Evolutionary conservation across 1,139 yeast species (phyloP).

Genomic region (Nakaseomyces kungkrabaensis): DNA sequence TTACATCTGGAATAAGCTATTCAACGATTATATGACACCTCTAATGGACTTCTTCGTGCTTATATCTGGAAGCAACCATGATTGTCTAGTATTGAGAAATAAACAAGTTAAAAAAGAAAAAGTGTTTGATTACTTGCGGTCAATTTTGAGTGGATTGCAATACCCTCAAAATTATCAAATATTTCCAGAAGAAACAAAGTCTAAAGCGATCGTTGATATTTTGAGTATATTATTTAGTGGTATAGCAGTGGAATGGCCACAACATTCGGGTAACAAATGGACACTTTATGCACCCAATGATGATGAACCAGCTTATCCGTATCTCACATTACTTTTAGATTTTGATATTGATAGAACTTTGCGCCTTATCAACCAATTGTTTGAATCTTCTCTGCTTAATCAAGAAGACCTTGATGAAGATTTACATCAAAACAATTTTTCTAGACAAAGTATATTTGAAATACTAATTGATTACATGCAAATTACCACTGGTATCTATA

Average conservation of each 20-base stretch:
- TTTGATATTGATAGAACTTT: constrained; percentile 17
- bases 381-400: constrained; percentile 27
- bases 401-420: constrained; percentile 10
- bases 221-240: constrained; percentile 51
- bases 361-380: constrained; percentile 20
- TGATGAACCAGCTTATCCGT: constrained; percentile 30
- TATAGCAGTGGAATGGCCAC: constrained; percentile 40
- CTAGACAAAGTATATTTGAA: constrained; percentile 28
- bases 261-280: constrained; percentile 19
- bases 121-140: constrained; percentile 53
- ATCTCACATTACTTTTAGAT: constrained; percentile 23
- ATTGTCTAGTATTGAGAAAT: constrained; percentile 10
- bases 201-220: constrained; percentile 38
- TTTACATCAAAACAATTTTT: constrained; percentile 9
- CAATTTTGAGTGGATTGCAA: constrained; percentile 63
- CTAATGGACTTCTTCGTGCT: constrained; percentile 36
- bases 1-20: constrained; percentile 57
- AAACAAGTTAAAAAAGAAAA: not conserved
- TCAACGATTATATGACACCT: constrained; percentile 62
- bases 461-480: constrained; percentile 21
- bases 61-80: constrained; percentile 7
- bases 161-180: constrained; percentile 60
- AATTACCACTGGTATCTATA: constrained; percentile 10
- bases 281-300: constrained; percentile 12
- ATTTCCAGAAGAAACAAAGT: constrained; percentile 18